Conservation (phyloP, 805 yeast genomes). For the Ogataea neopini region DNA sequence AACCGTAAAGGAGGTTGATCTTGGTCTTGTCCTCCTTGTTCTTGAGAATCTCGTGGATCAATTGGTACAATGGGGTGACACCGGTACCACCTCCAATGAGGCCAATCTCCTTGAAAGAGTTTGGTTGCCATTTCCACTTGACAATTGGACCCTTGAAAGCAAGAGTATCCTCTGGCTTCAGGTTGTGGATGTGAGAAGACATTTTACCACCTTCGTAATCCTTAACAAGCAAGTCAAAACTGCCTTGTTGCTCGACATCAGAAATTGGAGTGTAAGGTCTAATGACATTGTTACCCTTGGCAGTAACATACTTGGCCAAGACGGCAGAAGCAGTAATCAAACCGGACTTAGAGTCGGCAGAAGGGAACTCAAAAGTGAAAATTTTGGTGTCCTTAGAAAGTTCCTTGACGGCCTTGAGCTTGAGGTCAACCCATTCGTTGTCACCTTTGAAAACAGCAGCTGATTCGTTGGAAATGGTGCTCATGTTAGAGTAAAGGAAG, state of each 20-base stretch:
- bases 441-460: slow-evolving; percentile 59
- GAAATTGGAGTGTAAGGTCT: slow-evolving; percentile 90
- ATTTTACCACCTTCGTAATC: slow-evolving; percentile 89
- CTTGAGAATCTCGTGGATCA: slow-evolving; percentile 70
- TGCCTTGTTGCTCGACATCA: slow-evolving; percentile 68
- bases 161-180: slow-evolving; percentile 78
- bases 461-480: slow-evolving; percentile 30
- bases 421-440: slow-evolving; percentile 72
- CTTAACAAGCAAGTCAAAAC: slow-evolving; percentile 80
- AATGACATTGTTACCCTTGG: slow-evolving; percentile 82
- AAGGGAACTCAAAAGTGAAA: slow-evolving; percentile 68
- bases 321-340: slow-evolving; percentile 76
- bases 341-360: slow-evolving; percentile 70
- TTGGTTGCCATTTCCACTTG: slow-evolving; percentile 90
- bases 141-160: slow-evolving; percentile 91
- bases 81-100: slow-evolving; percentile 97
- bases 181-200: slow-evolving; percentile 67
- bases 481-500: slow-evolving; percentile 37
- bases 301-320: slow-evolving; percentile 76
- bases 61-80: slow-evolving; percentile 92
- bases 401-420: slow-evolving; percentile 47
- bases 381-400: slow-evolving; percentile 65
- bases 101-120: slow-evolving; percentile 75
- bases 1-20: slow-evolving; percentile 80
- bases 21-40: slow-evolving; percentile 89